These are phyloP conservation scores for Leccinum longicurvipes DNA, from an alignment of 768 basidiomycete species.

Conservation along the genomic window DNA sequence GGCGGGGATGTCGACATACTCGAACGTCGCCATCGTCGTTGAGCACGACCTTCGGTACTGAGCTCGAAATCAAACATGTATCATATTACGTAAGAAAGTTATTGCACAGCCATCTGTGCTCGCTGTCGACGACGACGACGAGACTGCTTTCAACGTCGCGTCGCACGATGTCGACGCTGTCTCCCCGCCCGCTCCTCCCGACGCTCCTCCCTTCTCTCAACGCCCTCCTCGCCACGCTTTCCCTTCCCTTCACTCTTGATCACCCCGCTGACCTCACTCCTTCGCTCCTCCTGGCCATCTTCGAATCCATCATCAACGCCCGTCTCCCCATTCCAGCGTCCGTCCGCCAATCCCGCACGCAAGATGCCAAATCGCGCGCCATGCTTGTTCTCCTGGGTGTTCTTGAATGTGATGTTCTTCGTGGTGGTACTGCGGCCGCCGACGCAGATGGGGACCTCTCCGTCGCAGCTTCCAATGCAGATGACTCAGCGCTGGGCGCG, in stretches of 20 bases:
- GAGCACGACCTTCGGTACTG: background rate
- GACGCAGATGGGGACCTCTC: constrained; percentile 4
- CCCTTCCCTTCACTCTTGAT: constrained; percentile 44
- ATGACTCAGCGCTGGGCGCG: constrained; percentile 13
- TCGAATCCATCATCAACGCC: constrained; percentile 56
- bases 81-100: background rate
- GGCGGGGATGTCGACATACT: constrained; percentile 41
- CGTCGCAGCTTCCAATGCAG: constrained; percentile 25
- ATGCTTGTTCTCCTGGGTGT: constrained; percentile 78
- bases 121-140: constrained; percentile 3
- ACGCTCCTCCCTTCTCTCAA: constrained; percentile 37
- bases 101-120: constrained; percentile 8
- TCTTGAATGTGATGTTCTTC: constrained; percentile 61
- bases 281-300: constrained; percentile 63
- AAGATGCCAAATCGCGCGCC: constrained; percentile 48
- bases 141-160: constrained; percentile 2
- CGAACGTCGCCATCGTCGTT: constrained; percentile 32
- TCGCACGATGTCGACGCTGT: constrained; percentile 10
- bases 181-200: constrained; percentile 13
- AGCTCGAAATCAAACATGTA: background rate
- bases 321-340: constrained; percentile 47
- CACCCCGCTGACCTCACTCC: constrained; percentile 66
- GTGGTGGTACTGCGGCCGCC: constrained; percentile 39
- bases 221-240: constrained; percentile 41
- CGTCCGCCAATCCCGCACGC: constrained; percentile 36